phyloP scores from a whole-genome alignment of 169 alveolate species.

The Plasmodium cynomolgi region DNA sequence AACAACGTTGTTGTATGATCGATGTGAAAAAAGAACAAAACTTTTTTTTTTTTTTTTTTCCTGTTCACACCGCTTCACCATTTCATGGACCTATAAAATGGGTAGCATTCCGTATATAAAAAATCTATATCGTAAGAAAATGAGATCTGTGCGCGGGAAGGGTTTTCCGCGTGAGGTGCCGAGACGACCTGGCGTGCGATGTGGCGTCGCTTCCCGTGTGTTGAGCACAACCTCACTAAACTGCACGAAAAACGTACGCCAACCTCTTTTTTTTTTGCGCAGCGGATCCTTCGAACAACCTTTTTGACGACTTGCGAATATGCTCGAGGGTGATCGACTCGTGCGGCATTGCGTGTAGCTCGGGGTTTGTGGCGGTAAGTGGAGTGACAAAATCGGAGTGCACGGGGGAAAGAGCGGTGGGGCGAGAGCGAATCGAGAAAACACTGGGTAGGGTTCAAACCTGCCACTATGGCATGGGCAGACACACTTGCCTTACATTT shows the following conservation, averaged over 20 bases:
- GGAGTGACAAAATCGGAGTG: not conserved
- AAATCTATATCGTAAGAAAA: conserved; percentile 57
- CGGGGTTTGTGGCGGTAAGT: conserved; percentile 60
- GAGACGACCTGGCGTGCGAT: not conserved
- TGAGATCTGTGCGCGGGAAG: not conserved
- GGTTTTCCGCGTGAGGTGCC: not conserved
- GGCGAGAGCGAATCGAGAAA: not conserved
- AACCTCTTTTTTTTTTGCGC: not conserved
- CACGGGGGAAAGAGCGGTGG: not conserved
- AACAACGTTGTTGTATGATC: not conserved
- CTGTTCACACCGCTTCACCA: not conserved
- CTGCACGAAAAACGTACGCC: not conserved
- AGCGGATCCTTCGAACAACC: conserved; percentile 64
- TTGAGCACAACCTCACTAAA: not conserved
- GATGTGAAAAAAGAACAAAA: not conserved
- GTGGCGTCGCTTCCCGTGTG: not conserved
- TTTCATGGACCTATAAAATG: conserved; percentile 34
- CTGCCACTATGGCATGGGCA: not conserved
- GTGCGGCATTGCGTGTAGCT: conserved; percentile 64
- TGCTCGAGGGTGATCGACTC: conserved; percentile 56
- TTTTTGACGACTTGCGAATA: conserved; percentile 36
- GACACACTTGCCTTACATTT: not conserved
- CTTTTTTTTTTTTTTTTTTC: conserved; percentile 14
- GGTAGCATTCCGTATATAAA: conserved; percentile 33
- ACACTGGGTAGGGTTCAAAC: not conserved